Evolutionary conservation across 1,139 yeast genomes (phyloP).

Genomic region (Candida sanyaensis): DNA sequence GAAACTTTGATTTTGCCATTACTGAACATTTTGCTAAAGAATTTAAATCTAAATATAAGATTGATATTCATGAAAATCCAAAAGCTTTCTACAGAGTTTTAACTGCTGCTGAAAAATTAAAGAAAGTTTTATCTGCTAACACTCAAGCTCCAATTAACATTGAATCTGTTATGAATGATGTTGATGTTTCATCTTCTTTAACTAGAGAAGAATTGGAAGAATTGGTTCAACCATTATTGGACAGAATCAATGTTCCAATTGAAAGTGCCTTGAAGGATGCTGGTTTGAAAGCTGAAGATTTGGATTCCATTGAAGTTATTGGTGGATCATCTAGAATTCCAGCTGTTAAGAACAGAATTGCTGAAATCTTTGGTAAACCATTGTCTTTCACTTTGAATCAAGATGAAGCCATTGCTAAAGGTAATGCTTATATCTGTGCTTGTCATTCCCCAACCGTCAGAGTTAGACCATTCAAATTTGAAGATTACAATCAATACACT

Average conservation of each 20-base stretch:
- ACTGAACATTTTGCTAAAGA: slow-evolving; percentile 94
- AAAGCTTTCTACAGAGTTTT: slow-evolving; percentile 95
- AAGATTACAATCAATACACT: slow-evolving; percentile 88
- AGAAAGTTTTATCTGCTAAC: slow-evolving; percentile 97
- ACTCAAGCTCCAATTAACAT: slow-evolving; percentile 91
- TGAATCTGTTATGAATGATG: slow-evolving; percentile 96
- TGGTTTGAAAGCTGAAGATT: slow-evolving; percentile 65
- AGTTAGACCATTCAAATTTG: slow-evolving; percentile 98
- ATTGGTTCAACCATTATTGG: slow-evolving; percentile 78
- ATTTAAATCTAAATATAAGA: slow-evolving; percentile 88
- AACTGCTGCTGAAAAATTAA: slow-evolving; percentile 87
- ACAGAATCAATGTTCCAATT: slow-evolving; percentile 73
- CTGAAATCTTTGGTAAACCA: slow-evolving; percentile 81
- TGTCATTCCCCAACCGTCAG: slow-evolving; percentile 98
- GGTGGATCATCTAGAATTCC: slow-evolving; percentile 99
- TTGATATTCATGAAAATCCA: slow-evolving; percentile 85
- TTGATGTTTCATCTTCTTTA: slow-evolving; percentile 89
- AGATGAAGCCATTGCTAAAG: slow-evolving; percentile 99
- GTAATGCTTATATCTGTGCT: slow-evolving; percentile 99
- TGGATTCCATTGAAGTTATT: slow-evolving; percentile 90
- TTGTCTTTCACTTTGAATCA: slow-evolving; percentile 96
- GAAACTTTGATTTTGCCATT: slow-evolving; percentile 91
- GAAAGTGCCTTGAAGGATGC: slow-evolving; percentile 83
- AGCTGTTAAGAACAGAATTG: slow-evolving; percentile 75
- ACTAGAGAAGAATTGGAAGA: slow-evolving; percentile 93